Evolutionary conservation across 164 flowering plant species (phyloP).

Genomic region (Cinnamomum micranthum): DNA sequence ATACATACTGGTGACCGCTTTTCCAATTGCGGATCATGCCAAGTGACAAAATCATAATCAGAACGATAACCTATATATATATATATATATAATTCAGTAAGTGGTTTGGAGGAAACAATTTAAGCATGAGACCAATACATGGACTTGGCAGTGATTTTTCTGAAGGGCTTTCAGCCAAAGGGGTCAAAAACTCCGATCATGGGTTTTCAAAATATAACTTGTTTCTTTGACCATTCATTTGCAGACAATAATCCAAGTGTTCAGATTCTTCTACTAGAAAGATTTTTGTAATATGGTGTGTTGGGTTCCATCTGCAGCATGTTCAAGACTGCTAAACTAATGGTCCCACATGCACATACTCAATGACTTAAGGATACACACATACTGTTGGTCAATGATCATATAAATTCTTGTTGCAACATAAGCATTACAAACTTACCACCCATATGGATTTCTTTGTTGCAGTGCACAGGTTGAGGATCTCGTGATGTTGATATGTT

Average conservation of each 20-base stretch:
- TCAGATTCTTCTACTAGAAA: neutral
- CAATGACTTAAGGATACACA: neutral
- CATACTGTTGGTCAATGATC: neutral
- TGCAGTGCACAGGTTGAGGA: neutral
- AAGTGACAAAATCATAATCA: no score
- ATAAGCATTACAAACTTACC: slow-evolving; percentile 1
- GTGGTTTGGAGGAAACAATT: no score
- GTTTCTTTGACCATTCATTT: no score
- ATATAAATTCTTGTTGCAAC: neutral
- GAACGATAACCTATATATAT: no score
- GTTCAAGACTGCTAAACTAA: neutral
- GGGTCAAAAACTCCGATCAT: neutral
- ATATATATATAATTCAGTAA: no score
- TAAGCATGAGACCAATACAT: no score
- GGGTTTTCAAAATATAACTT: neutral
- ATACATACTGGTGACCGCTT: no score
- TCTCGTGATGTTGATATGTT: neutral
- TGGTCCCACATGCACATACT: neutral
- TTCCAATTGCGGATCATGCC: no score
- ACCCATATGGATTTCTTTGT: neutral
- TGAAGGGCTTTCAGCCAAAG: no score
- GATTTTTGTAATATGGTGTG: neutral
- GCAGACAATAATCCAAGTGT: neutral
- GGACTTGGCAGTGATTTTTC: no score
- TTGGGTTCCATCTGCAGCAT: neutral